Conservation (phyloP, 805 yeast species). For the Candida glaebosa region DNA sequence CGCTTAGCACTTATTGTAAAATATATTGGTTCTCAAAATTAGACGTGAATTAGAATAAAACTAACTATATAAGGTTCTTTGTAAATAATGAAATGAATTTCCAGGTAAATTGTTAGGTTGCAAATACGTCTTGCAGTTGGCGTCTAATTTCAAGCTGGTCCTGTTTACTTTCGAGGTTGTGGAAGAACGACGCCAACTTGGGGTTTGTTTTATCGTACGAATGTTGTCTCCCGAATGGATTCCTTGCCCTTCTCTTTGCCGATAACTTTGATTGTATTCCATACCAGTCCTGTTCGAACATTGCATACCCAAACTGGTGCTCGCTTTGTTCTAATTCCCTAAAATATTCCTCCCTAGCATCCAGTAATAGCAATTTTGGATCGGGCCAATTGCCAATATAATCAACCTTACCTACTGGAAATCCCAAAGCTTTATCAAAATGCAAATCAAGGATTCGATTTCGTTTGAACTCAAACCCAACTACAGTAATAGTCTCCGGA, state of each 20-base stretch:
- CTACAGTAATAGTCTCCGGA: conserved; percentile 53
- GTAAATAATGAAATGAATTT: conserved; percentile 2
- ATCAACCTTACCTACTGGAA: conserved; percentile 30
- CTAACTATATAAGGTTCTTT: conserved; percentile 2
- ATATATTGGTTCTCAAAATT: not conserved
- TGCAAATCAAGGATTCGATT: conserved; percentile 56
- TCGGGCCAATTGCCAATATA: conserved; percentile 60
- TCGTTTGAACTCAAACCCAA: conserved; percentile 75
- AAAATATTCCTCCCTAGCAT: conserved; percentile 37
- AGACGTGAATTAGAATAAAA: conserved; percentile 1
- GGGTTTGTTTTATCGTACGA: conserved; percentile 30
- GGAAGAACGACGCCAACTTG: conserved; percentile 13
- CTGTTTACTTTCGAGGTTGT: conserved; percentile 6
- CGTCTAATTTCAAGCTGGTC: conserved; percentile 8
- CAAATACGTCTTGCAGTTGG: conserved; percentile 7
- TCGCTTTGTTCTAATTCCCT: conserved; percentile 48
- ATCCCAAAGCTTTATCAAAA: conserved; percentile 44
- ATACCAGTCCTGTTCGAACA: conserved; percentile 54
- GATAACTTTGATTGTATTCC: conserved; percentile 46
- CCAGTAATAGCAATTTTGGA: conserved; percentile 28
- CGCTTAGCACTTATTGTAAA: not conserved
- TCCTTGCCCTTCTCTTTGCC: conserved; percentile 49
- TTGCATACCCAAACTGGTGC: conserved; percentile 47
- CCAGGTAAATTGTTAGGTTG: conserved; percentile 8
- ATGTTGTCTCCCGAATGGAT: conserved; percentile 50